A percentile compares a stretch with the other conserved stretches of the same genome.
These are phyloP conservation scores for Ceratocystis diversiconidia DNA, from an alignment of 2,329 filamentous ascomycete species.

Conservation along the genomic window DNA sequence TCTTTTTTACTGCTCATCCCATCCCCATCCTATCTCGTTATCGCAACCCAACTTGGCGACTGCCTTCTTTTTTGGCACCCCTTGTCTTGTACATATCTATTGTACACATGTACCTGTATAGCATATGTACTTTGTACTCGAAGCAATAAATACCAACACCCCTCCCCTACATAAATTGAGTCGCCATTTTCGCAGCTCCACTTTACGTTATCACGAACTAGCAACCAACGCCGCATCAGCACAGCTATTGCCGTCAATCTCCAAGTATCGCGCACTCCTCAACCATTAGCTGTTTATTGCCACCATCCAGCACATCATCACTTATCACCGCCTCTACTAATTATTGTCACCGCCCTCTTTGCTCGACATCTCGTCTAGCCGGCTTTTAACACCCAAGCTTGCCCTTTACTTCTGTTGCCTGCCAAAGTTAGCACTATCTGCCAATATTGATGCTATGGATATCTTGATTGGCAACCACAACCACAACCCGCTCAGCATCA, in stretches of 20 bases:
- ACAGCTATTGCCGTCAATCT: not conserved
- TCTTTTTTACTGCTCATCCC: not conserved
- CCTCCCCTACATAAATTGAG: not conserved
- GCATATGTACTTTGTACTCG: not conserved
- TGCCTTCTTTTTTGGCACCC: not conserved
- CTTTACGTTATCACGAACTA: not conserved
- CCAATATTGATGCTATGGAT: slow-evolving; percentile 3
- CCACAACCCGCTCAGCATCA: slow-evolving; percentile 4
- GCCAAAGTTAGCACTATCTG: not conserved
- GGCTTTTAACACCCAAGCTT: not conserved
- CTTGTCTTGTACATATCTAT: not conserved
- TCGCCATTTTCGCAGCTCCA: not conserved
- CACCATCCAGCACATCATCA: not conserved
- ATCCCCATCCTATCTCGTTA: slow-evolving; percentile 2
- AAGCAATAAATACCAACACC: slow-evolving; percentile 1
- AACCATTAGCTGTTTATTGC: not conserved
- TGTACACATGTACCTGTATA: not conserved
- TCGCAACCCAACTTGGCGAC: slow-evolving; percentile 1
- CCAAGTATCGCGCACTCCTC: too few relatives aligned
- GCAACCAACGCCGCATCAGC: not conserved
- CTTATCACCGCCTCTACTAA: not conserved
- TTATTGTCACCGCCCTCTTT: not conserved
- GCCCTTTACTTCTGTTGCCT: not conserved
- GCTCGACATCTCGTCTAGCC: not conserved
- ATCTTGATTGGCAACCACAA: slow-evolving; percentile 9